Percentiles rank a stretch among this genome's conserved stretches.
These are phyloP conservation scores for Pseudonitzschia pungens DNA, from an alignment of 108 stramenopile species.

Conservation along the genomic window DNA sequence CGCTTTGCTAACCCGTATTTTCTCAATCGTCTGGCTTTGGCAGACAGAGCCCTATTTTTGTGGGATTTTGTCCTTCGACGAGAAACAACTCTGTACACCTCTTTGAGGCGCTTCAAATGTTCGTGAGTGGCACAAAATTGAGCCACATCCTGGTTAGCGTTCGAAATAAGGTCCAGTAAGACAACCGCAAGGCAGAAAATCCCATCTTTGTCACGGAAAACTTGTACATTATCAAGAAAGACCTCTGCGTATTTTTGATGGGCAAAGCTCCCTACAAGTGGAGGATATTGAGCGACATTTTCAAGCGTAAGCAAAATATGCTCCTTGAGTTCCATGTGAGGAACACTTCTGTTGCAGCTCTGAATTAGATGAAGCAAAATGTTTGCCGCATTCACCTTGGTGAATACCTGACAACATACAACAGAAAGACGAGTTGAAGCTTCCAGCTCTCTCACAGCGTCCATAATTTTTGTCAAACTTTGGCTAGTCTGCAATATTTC, in stretches of 20 bases:
- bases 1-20: constrained; percentile 15
- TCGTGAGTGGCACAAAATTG: constrained; percentile 43
- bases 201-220: constrained; percentile 82
- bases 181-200: constrained; percentile 52
- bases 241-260: constrained; percentile 47
- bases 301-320: constrained; percentile 64
- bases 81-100: constrained; percentile 26
- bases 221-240: constrained; percentile 82
- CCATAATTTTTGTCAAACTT: constrained; percentile 68
- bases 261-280: constrained; percentile 46
- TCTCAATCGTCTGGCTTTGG: constrained; percentile 8
- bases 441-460: constrained; percentile 68
- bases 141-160: constrained; percentile 17
- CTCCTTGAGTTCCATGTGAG: constrained; percentile 83
- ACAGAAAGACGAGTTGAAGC: constrained; percentile 64
- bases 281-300: constrained; percentile 66
- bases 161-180: constrained; percentile 29
- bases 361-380: constrained; percentile 68
- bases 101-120: constrained; percentile 55
- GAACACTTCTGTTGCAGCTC: constrained; percentile 88
- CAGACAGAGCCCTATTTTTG: background rate
- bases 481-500: constrained; percentile 53
- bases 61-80: background rate
- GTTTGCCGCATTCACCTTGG: constrained; percentile 52
- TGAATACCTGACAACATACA: constrained; percentile 70